These are phyloP conservation scores for Kodamaea suecica DNA, from an alignment of 1,139 yeast species.

Conservation along the genomic window DNA sequence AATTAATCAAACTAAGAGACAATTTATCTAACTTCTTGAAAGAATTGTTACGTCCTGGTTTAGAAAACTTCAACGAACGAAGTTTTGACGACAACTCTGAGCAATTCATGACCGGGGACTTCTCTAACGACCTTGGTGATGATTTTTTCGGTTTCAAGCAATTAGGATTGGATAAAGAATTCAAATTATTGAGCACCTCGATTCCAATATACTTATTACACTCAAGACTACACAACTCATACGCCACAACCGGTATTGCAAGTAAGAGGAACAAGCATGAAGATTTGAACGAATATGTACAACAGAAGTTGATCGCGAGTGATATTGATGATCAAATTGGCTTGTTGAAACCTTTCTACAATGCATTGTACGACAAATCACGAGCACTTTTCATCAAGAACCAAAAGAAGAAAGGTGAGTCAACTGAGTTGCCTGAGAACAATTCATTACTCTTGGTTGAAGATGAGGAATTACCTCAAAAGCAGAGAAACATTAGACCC, in stretches of 20 bases:
- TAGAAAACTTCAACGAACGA: slow-evolving; percentile 69
- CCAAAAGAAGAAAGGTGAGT: slow-evolving; percentile 53
- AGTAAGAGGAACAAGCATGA: slow-evolving; percentile 55
- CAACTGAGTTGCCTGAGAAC: slow-evolving; percentile 41
- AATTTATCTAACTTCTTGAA: slow-evolving; percentile 74
- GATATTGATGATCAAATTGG: slow-evolving; percentile 57
- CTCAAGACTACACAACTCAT: slow-evolving; percentile 63
- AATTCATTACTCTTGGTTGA: slow-evolving; percentile 54
- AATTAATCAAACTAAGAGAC: slow-evolving; percentile 63
- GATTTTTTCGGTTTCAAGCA: slow-evolving; percentile 97
- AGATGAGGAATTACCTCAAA: slow-evolving; percentile 79
- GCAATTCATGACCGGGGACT: slow-evolving; percentile 91
- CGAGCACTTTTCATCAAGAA: slow-evolving; percentile 45
- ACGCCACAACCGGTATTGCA: slow-evolving; percentile 38
- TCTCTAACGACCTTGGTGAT: slow-evolving; percentile 87
- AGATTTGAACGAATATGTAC: slow-evolving; percentile 55
- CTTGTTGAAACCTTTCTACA: slow-evolving; percentile 57
- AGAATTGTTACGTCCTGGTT: slow-evolving; percentile 79
- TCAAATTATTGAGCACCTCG: slow-evolving; percentile 78
- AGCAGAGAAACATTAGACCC: slow-evolving; percentile 75
- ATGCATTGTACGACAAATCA: slow-evolving; percentile 50
- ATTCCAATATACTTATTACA: slow-evolving; percentile 89
- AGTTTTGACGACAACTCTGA: slow-evolving; percentile 89
- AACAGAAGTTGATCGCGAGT: slow-evolving; percentile 46
- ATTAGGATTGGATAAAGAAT: slow-evolving; percentile 88